Evolutionary conservation across 257 asterid genomes (phyloP).

Genomic region (Paulownia fortunei): DNA sequence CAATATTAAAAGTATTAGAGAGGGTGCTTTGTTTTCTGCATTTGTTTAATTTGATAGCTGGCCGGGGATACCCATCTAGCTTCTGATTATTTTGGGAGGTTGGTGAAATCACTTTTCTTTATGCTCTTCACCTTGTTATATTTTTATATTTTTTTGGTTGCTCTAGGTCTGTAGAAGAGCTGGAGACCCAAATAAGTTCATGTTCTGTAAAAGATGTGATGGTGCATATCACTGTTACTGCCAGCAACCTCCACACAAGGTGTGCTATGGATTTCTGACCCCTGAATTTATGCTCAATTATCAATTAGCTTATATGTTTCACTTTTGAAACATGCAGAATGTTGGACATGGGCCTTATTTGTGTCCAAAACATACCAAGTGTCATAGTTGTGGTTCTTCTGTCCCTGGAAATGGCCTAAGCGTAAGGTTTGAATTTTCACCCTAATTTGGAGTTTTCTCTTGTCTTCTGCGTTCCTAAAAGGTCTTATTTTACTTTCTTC

Average conservation of each 20-base stretch:
- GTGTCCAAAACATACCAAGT: constrained; percentile 94
- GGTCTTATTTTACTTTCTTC: background rate
- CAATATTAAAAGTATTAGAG: background rate
- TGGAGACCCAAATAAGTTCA: constrained; percentile 92
- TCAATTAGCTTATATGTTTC: constrained; percentile 34
- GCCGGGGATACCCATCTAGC: background rate
- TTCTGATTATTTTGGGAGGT: constrained; percentile 23
- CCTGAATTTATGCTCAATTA: constrained; percentile 5
- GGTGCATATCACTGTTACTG: constrained; percentile 94
- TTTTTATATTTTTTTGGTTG: constrained; percentile 27
- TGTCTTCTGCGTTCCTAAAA: background rate
- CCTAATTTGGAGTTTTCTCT: constrained; percentile 13
- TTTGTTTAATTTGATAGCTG: constrained; percentile 16
- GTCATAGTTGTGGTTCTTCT: constrained; percentile 91
- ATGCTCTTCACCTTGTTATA: background rate
- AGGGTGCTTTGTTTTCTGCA: constrained; percentile 6
- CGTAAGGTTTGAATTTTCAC: constrained; percentile 64
- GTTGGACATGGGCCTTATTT: constrained; percentile 90
- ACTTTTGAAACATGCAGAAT: constrained; percentile 60
- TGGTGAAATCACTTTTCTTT: constrained; percentile 15
- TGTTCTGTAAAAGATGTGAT: constrained; percentile 98
- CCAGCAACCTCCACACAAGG: constrained; percentile 99
- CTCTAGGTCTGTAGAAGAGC: constrained; percentile 82
- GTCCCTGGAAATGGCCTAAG: constrained; percentile 98
- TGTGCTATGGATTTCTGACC: constrained; percentile 33